Conservation (phyloP, 306 rosid species). For the Cucumis melo region DNA sequence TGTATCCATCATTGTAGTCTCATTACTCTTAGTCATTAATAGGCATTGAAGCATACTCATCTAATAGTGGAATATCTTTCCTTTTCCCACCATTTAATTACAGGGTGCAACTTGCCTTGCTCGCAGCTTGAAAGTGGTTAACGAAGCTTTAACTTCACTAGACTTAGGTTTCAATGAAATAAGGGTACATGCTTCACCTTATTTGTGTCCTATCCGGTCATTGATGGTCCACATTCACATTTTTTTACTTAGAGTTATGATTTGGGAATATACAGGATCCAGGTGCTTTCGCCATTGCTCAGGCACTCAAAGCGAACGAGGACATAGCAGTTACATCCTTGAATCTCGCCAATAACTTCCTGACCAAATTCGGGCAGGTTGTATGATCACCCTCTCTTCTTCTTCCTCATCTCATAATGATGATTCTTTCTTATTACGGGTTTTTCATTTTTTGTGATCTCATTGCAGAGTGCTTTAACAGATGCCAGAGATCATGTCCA, state of each 20-base stretch:
- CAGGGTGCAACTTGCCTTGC: slow-evolving; percentile 91
- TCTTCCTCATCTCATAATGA: not conserved
- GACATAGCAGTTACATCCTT: slow-evolving; percentile 68
- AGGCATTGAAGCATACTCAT: not conserved
- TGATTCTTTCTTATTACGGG: slow-evolving; percentile 1
- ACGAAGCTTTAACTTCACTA: slow-evolving; percentile 80
- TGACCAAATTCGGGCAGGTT: slow-evolving; percentile 98
- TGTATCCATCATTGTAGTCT: slow-evolving; percentile 13
- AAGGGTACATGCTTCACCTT: slow-evolving; percentile 33
- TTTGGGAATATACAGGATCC: slow-evolving; percentile 57
- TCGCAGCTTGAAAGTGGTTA: slow-evolving; percentile 97
- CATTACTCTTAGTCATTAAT: not conserved
- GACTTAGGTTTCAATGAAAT: slow-evolving; percentile 96
- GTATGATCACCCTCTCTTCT: slow-evolving; percentile 13
- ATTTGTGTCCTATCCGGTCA: not conserved
- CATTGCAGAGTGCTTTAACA: slow-evolving; percentile 72
- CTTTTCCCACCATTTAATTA: slow-evolving; percentile 10
- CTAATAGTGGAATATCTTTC: slow-evolving; percentile 1
- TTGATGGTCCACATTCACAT: not conserved
- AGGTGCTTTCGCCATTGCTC: slow-evolving; percentile 96
- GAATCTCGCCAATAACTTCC: slow-evolving; percentile 71
- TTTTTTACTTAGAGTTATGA: not conserved
- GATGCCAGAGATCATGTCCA: slow-evolving; percentile 93
- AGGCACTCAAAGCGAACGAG: slow-evolving; percentile 88
- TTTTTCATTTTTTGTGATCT: not conserved